Base-by-base conservation (phyloP, 345 rosid genomes). In the Arabis hirsuta region DNA sequence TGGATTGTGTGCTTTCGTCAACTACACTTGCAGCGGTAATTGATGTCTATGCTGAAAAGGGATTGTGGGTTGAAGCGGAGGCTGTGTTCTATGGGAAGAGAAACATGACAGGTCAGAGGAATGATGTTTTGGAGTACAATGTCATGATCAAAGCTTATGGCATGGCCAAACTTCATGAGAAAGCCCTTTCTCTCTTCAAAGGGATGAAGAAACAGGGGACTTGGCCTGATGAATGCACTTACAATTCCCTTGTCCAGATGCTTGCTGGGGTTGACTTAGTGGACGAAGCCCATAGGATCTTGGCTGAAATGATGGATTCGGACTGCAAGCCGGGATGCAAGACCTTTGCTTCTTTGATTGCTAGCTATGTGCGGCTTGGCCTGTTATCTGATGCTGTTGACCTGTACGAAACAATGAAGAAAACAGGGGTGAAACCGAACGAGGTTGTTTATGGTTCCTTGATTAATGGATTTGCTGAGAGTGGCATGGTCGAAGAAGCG, bases 131-230 rank as follows among this genome's bases (percentile, higher is more conserved):
- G 76, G 96, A 90, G 56, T 90, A 87, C 43, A 90, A 93, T 64
- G 93, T 89, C 62, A 87, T 90, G 98, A 67, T 93, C 72, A 93
- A 90, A 83, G 96, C 94, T 65, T 93, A 86, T 78, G 98, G 98
- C n/a, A 93, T 73, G 81, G 92, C 84, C 2, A 84, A 80, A 58
- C 84, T 87, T 79, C 87, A 86, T 59, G 97, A 90, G 74, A 86
- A 93, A 83, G 96, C 98, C 29, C 77, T 83, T 72, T 87, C 84
- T 65, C 84, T 93, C 63, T 86, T 87, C 76, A 88, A 81, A 76
- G 81, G 59, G 74, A 90, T 93, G 98, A 93, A 86, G 82, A 85
- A 87, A 14, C 88, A 83, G 13, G 98, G 98, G 22, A 81, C 83
- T 54, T 90, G 96, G 94, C 97, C 98, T 5, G 98, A 93, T 68